These are phyloP conservation scores for Talaromyces sp. DNA, from an alignment of 2,329 filamentous ascomycete genomes.

Conservation along the genomic window DNA sequence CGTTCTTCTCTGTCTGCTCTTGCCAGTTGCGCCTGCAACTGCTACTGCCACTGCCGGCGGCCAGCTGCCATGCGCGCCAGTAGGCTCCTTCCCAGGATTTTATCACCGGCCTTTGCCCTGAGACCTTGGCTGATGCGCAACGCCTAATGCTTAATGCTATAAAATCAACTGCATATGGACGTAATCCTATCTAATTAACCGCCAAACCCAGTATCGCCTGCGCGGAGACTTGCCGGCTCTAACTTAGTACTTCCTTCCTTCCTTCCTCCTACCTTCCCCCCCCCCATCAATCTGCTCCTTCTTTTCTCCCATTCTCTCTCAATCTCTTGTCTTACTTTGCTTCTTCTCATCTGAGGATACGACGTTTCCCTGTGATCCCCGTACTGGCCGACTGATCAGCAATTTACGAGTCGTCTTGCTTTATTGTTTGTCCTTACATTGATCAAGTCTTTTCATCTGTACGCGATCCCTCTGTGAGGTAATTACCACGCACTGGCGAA, in stretches of 20 bases:
- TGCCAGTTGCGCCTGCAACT: not conserved
- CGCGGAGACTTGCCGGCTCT: conserved; percentile 2
- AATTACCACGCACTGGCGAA: conserved; percentile 6
- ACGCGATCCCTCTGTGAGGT: not conserved
- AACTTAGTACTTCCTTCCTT: not conserved
- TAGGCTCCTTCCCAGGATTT: not conserved
- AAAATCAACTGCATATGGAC: conserved; percentile 15
- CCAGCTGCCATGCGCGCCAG: not conserved
- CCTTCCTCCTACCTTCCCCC: not conserved
- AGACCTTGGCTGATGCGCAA: not conserved
- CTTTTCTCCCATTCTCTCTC: not conserved
- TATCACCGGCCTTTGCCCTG: not conserved
- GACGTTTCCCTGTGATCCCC: not conserved
- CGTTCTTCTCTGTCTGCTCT: conserved; percentile 12
- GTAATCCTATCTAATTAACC: conserved; percentile 15
- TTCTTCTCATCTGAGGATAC: not conserved
- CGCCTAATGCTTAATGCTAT: not conserved
- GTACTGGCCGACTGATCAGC: not conserved
- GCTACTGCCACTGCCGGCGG: not conserved
- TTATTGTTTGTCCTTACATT: not conserved
- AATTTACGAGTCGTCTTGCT: not conserved
- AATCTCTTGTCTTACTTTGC: not conserved
- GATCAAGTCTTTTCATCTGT: not conserved
- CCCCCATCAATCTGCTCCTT: not conserved
- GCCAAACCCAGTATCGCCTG: conserved; percentile 3